phyloP scores from a whole-genome alignment of 192 early-diverging fungal species.

The Linnemannia exigua region DNA sequence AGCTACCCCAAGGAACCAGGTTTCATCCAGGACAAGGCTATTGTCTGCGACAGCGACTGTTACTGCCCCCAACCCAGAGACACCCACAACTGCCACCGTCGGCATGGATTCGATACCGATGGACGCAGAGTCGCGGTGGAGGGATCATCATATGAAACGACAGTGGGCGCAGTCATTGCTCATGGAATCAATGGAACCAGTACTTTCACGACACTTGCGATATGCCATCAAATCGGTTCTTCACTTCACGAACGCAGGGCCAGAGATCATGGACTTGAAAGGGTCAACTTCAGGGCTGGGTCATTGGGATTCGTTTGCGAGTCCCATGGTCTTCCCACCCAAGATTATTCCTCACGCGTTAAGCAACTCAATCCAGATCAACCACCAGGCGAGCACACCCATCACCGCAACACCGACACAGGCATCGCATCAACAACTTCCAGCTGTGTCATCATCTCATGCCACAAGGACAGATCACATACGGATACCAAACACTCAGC shows the following conservation, averaged over 20 bases:
- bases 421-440: neutral
- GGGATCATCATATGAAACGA: constrained; percentile 42
- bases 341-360: neutral
- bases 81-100: too few relatives aligned
- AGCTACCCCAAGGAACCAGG: neutral
- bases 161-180: constrained; percentile 44
- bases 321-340: constrained; percentile 18
- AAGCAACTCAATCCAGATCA: constrained; percentile 1
- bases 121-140: constrained; percentile 50
- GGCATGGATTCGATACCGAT: constrained; percentile 30
- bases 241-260: constrained; percentile 47
- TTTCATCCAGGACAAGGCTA: neutral
- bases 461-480: neutral
- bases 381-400: neutral
- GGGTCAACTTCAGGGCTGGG: constrained; percentile 26
- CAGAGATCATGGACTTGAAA: constrained; percentile 52
- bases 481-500: neutral
- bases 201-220: constrained; percentile 35
- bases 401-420: neutral
- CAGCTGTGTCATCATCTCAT: neutral
- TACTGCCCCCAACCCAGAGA: neutral
- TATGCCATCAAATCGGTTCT: constrained; percentile 48
- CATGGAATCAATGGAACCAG: constrained; percentile 46
- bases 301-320: constrained; percentile 22
- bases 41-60: neutral